Evolutionary conservation across 495 filamentous ascomycete species (phyloP), one percentile per base, ranked within the genome.

Genomic region (Xylaria grammica): DNA sequence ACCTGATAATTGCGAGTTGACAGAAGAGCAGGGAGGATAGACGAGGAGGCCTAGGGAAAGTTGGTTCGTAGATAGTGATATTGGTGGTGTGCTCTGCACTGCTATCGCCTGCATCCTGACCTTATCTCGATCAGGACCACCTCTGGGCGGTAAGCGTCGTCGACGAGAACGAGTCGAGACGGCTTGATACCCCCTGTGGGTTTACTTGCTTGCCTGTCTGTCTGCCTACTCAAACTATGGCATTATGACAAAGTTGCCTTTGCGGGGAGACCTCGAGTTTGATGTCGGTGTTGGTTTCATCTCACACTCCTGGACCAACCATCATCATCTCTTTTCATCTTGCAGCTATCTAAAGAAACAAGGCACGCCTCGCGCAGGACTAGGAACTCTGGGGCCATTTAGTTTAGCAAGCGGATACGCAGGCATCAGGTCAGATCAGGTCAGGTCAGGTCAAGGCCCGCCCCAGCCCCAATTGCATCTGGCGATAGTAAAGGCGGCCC

Each of bases 31-130:
- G 11, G 48, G 9, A 19, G 22, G 42, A 20, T 40, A 36, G 26
- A 20, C 48, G 51, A 38, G 40, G 51, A n/a, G 11, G 38, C 22
- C 36, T 34, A 3, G 38, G 34, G 34, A 49, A 46, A 36, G 40
- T 26, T 42, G 60, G 29, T 48, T 54, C 60, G 51, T 63, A 63
- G 60, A 63, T 63, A 63, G 60, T 55, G 60, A 48, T 55, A 45
- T 22, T 55, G 26, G 36, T 54, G 38, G 50, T 63, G 60, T 36
- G 26, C 38, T 63, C 11, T 44, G 27, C 60, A 44, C 49, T 63
- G 51, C 60, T 38, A 24, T 53, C 60, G 38, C 38, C 42, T 48
- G 50, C 42, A 46, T 26, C 50, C 50, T 13, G 51, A 26, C 60
- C n/a, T 55, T 55, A 40, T 36, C 29, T 34, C 17, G 40, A 32